phyloP scores from a whole-genome alignment of 257 asterid genomes.

The Nemophila menziesii region DNA sequence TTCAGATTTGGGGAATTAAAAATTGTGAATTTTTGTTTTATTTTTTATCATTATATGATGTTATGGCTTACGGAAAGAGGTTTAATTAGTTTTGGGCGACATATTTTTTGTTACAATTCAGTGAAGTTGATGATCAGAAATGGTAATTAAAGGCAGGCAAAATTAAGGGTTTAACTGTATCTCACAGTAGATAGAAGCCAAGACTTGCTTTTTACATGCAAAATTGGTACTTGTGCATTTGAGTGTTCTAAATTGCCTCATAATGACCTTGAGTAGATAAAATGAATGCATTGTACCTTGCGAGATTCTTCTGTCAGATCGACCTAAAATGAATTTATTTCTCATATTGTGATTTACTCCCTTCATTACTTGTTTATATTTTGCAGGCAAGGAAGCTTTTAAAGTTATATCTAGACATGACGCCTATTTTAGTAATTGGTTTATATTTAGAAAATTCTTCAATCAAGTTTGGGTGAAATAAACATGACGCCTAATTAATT shows the following conservation, averaged over 20 bases:
- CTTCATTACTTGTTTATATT: no score
- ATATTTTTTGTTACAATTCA: no score
- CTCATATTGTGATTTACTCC: background rate
- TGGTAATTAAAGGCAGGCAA: no score
- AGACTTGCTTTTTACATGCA: background rate
- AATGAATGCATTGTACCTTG: no score
- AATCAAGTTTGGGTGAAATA: no score
- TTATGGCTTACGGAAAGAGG: background rate
- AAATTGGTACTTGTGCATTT: background rate
- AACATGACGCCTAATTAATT: no score
- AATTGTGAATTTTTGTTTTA: conserved; percentile 40
- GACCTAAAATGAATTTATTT: no score
- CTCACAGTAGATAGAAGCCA: background rate
- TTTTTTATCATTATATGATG: background rate
- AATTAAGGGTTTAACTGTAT: background rate
- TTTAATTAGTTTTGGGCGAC: background rate
- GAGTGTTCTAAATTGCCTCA: background rate
- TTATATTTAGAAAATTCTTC: no score
- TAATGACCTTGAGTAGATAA: background rate
- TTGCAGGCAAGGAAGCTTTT: background rate
- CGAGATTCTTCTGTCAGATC: no score
- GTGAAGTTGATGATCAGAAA: background rate
- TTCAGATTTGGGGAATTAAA: conserved; percentile 70
- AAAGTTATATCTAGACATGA: no score
- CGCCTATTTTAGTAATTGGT: no score